A percentile compares a stretch with the other conserved stretches of the same genome.
phyloP scores from a whole-genome alignment of 225 moss, liverwort and hornwort genomes.

The Asterella californica region DNA sequence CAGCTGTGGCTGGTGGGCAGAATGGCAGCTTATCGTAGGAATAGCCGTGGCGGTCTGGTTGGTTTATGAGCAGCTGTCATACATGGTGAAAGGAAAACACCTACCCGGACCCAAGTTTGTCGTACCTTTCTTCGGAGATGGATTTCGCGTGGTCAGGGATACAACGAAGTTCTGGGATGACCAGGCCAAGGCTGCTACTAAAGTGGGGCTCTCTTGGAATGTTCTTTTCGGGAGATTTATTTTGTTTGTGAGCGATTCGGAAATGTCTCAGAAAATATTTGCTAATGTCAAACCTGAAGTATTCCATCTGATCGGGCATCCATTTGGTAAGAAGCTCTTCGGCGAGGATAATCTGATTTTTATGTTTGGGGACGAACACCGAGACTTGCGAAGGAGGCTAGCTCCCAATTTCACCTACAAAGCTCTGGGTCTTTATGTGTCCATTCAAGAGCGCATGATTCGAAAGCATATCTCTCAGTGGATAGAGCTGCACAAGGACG shows the following conservation, averaged over 20 bases:
- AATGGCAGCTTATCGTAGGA: constrained; percentile 60
- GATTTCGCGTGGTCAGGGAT: constrained; percentile 58
- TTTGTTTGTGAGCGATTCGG: constrained; percentile 76
- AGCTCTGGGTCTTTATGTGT: constrained; percentile 71
- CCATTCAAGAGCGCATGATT: constrained; percentile 73
- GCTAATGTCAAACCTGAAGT: constrained; percentile 64
- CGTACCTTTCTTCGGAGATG: constrained; percentile 70
- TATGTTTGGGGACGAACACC: constrained; percentile 84
- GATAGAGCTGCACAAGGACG: constrained; percentile 42
- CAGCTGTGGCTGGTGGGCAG: constrained; percentile 17
- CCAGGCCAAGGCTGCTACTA: constrained; percentile 58
- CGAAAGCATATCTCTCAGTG: constrained; percentile 58
- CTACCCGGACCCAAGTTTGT: constrained; percentile 75
- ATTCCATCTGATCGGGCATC: constrained; percentile 85
- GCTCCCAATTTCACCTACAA: constrained; percentile 86
- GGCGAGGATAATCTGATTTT: constrained; percentile 84
- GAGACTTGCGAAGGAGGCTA: constrained; percentile 69
- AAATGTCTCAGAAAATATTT: constrained; percentile 77
- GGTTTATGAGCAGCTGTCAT: constrained; percentile 68
- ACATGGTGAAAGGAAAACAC: constrained; percentile 58
- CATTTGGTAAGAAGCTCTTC: constrained; percentile 79
- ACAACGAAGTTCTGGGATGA: constrained; percentile 75
- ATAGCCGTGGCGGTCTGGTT: constrained; percentile 38
- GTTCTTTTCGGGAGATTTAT: constrained; percentile 66
- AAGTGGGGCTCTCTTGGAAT: constrained; percentile 87